These are phyloP conservation scores for Neolentinus lepideus DNA, from an alignment of 1,284 basidiomycete species.

Conservation along the genomic window DNA sequence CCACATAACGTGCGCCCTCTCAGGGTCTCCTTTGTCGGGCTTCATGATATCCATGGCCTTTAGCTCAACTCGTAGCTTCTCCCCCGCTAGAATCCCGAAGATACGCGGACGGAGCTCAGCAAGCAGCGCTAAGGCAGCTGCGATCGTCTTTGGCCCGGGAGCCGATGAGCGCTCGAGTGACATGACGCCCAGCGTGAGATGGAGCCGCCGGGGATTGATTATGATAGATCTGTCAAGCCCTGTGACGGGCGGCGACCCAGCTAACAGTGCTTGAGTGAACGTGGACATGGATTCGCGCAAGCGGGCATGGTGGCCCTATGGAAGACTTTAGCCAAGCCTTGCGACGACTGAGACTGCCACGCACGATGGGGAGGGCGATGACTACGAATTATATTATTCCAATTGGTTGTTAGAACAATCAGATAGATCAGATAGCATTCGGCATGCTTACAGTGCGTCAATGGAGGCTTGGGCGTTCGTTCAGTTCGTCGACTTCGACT, in stretches of 20 bases:
- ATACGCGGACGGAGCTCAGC: conserved; percentile 38
- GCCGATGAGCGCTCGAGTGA: conserved; percentile 25
- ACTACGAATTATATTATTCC: not conserved
- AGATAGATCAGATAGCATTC: not conserved
- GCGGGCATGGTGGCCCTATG: conserved; percentile 42
- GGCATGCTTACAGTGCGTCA: conserved; percentile 3
- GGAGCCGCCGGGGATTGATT: conserved; percentile 53
- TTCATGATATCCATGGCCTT: conserved; percentile 46
- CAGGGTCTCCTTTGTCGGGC: conserved; percentile 27
- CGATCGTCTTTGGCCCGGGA: conserved; percentile 27
- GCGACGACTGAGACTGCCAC: not conserved
- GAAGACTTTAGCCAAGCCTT: not conserved
- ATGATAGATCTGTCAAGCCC: conserved; percentile 56
- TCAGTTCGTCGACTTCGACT: not conserved
- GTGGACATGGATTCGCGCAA: conserved; percentile 32
- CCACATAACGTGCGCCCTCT: conserved; percentile 53
- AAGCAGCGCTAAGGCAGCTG: conserved; percentile 40
- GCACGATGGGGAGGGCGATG: conserved; percentile 2
- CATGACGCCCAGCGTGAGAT: conserved; percentile 70
- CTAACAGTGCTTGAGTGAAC: conserved; percentile 40
- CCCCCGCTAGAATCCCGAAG: conserved; percentile 12
- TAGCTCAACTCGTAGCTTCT: conserved; percentile 35
- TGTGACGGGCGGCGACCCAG: conserved; percentile 27
- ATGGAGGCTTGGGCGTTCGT: not conserved
- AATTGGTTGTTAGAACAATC: not conserved